Evolutionary conservation across 2,329 filamentous ascomycete genomes (phyloP).

Genomic region (Talaromyces sp.): DNA sequence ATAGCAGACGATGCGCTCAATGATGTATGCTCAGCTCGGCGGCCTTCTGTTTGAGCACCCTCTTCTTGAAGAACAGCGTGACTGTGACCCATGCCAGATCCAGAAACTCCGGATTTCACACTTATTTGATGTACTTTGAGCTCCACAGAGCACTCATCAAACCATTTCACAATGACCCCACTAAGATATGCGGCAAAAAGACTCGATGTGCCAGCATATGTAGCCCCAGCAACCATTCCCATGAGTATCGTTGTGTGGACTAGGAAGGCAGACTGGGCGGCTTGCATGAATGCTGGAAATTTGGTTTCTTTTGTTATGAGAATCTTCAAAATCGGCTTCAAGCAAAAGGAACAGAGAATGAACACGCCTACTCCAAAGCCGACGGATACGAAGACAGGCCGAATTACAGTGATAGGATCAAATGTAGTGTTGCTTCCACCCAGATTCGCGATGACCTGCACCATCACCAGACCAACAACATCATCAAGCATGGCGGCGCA

Average conservation of each 20-base stretch:
- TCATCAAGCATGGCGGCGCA: conserved; percentile 81
- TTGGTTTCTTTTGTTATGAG: background rate
- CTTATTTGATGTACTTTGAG: background rate
- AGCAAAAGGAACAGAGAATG: conserved; percentile 25
- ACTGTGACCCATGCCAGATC: background rate
- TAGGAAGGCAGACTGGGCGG: conserved; percentile 33
- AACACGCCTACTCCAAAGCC: conserved; percentile 30
- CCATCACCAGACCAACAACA: conserved; percentile 72
- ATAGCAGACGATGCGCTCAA: background rate
- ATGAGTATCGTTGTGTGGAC: conserved; percentile 47
- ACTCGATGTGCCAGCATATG: conserved; percentile 55
- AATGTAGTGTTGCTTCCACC: conserved; percentile 36
- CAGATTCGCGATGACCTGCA: conserved; percentile 69
- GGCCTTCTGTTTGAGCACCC: background rate
- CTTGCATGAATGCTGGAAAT: background rate
- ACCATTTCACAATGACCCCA: conserved; percentile 51
- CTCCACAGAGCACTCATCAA: conserved; percentile 32
- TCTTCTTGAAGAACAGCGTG: background rate
- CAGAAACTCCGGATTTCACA: background rate
- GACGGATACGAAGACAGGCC: conserved; percentile 52
- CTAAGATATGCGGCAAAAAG: conserved; percentile 59
- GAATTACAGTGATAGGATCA: conserved; percentile 42
- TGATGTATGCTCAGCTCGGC: background rate
- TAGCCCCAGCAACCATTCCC: conserved; percentile 48
- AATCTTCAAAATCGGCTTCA: conserved; percentile 2